These are phyloP conservation scores for Carex pumila DNA, from an alignment of 176 grass and related monocot genomes.

Conservation along the genomic window DNA sequence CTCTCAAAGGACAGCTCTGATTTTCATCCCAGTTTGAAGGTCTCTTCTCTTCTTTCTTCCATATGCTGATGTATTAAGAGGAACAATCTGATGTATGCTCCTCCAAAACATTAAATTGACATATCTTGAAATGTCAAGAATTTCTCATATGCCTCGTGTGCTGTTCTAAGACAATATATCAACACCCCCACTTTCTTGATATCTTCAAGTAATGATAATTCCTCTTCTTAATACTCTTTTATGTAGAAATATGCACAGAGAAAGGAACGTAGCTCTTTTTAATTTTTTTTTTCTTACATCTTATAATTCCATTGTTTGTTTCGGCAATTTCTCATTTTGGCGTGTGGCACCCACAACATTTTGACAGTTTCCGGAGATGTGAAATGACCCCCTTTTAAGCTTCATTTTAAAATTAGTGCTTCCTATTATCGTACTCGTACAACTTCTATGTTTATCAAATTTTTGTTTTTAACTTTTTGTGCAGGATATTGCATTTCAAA, in stretches of 20 bases:
- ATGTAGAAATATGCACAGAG: background rate
- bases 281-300: background rate
- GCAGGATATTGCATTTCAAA: conserved; percentile 92
- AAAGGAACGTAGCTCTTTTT: background rate
- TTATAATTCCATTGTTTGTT: background rate
- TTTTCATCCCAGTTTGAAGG: conserved; percentile 82
- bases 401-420: conserved; percentile 5
- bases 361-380: background rate
- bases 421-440: background rate
- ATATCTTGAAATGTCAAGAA: background rate
- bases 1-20: conserved; percentile 76
- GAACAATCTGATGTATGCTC: background rate
- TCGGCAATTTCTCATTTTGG: background rate
- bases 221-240: background rate
- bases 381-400: background rate
- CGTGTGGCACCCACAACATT: background rate
- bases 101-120: background rate
- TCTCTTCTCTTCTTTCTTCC: conserved; percentile 25
- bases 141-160: background rate
- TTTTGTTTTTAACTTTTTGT: conserved; percentile 14
- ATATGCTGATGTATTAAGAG: conserved; percentile 18
- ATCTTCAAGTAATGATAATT: background rate
- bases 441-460: conserved; percentile 10
- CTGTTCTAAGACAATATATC: conserved; percentile 9
- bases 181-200: background rate